These are phyloP conservation scores for Cercospora sp. DNA, from an alignment of 2,329 filamentous ascomycete species.

Conservation along the genomic window DNA sequence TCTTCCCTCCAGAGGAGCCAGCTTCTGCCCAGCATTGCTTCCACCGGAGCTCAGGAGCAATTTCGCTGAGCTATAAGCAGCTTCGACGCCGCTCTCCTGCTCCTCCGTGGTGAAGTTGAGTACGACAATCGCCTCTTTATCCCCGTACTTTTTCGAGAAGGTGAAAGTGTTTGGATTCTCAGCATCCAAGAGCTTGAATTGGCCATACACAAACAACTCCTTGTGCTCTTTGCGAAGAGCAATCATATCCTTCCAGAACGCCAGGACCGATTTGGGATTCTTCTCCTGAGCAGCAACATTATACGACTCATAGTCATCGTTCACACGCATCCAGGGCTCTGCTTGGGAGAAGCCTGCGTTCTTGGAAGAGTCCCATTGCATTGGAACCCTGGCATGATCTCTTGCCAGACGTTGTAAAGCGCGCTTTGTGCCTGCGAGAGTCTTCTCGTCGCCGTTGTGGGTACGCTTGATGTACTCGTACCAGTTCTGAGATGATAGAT, in stretches of 20 bases:
- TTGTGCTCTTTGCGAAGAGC: slow-evolving; percentile 26
- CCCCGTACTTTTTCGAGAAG: slow-evolving; percentile 5
- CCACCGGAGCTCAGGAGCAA: slow-evolving; percentile 3
- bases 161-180: slow-evolving; percentile 15
- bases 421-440: neutral
- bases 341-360: slow-evolving; percentile 61
- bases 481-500: slow-evolving; percentile 51
- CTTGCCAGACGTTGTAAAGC: slow-evolving; percentile 11
- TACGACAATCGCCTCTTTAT: slow-evolving; percentile 26
- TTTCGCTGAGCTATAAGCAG: neutral
- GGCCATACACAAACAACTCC: slow-evolving; percentile 30
- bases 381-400: slow-evolving; percentile 59
- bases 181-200: slow-evolving; percentile 22
- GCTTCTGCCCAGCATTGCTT: neutral
- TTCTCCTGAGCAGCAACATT: slow-evolving; percentile 47
- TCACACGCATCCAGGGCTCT: slow-evolving; percentile 20
- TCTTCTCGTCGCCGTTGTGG: slow-evolving; percentile 36
- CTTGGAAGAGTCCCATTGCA: slow-evolving; percentile 61
- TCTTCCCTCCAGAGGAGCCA: neutral
- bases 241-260: slow-evolving; percentile 55
- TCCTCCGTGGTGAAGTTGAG: slow-evolving; percentile 45
- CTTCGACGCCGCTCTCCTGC: neutral
- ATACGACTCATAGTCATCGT: slow-evolving; percentile 6
- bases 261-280: slow-evolving; percentile 52
- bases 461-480: slow-evolving; percentile 47